Conservation (phyloP, 192 early-diverging fungal genomes). For the Mortierella claussenii region DNA sequence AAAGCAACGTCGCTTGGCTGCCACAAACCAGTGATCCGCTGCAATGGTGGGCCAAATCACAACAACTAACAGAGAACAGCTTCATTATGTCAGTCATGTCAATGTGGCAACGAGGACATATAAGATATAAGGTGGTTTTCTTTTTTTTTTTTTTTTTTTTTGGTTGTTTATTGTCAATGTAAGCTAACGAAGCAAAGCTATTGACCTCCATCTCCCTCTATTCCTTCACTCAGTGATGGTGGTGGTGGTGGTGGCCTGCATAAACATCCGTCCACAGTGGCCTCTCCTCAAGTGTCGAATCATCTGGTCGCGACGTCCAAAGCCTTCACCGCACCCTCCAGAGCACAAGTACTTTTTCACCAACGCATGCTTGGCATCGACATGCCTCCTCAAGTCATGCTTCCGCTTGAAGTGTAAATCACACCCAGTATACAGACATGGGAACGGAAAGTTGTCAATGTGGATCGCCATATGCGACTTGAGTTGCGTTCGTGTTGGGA, state of each 20-base stretch:
- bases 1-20: constrained; percentile 15
- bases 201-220: too few species aligned
- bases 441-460: constrained; percentile 49
- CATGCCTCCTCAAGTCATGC: constrained; percentile 57
- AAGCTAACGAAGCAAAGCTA: neutral
- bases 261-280: constrained; percentile 10
- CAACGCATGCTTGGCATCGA: constrained; percentile 52
- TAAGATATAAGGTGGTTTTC: neutral
- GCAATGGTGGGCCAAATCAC: neutral
- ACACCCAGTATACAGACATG: constrained; percentile 44
- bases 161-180: neutral
- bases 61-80: neutral
- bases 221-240: neutral
- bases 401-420: constrained; percentile 55
- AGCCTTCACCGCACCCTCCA: constrained; percentile 46
- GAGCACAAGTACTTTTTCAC: constrained; percentile 51
- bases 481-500: constrained; percentile 52
- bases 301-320: constrained; percentile 53
- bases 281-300: constrained; percentile 36
- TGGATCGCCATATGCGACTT: constrained; percentile 55
- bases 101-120: neutral
- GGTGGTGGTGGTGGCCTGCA: too few species aligned
- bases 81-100: neutral
- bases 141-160: neutral
- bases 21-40: neutral